Evolutionary conservation across 306 rosid genomes (phyloP).

Genomic region (Lupinus albus): DNA sequence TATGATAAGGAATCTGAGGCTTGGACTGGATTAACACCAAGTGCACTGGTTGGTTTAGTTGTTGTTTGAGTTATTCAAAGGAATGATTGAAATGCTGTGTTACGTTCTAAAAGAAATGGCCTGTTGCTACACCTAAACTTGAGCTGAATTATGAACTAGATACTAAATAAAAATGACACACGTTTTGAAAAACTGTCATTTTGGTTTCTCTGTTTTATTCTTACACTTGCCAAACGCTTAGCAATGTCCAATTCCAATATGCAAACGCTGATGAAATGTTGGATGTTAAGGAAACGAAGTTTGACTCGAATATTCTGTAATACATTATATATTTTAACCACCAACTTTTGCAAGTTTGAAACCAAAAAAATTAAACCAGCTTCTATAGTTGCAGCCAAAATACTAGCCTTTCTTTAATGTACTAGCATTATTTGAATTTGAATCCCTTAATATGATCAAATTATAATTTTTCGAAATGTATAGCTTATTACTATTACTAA

Average conservation of each 20-base stretch:
- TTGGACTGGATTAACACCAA: slow-evolving; percentile 85
- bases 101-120: not conserved
- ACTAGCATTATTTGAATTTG: too few relatives aligned
- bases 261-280: not conserved
- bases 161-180: too few relatives aligned
- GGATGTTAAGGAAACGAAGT: not conserved
- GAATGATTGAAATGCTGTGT: too few relatives aligned
- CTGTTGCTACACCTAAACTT: not conserved
- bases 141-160: not conserved
- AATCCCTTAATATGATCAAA: too few relatives aligned
- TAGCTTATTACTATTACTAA: too few relatives aligned
- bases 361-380: not conserved
- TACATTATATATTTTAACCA: too few relatives aligned
- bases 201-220: too few relatives aligned
- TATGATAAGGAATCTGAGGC: slow-evolving; percentile 86
- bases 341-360: too few relatives aligned
- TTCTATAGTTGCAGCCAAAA: not conserved
- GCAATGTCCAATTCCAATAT: not conserved
- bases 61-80: slow-evolving; percentile 24
- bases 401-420: too few relatives aligned
- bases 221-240: not conserved
- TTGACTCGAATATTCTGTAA: not conserved
- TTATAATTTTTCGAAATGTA: too few relatives aligned
- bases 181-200: not conserved
- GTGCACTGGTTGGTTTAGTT: slow-evolving; percentile 53